Evolutionary conservation across 306 rosid species (phyloP), one percentile per base, ranked within the genome.

Genomic region (Macrotyloma uniflorum): DNA sequence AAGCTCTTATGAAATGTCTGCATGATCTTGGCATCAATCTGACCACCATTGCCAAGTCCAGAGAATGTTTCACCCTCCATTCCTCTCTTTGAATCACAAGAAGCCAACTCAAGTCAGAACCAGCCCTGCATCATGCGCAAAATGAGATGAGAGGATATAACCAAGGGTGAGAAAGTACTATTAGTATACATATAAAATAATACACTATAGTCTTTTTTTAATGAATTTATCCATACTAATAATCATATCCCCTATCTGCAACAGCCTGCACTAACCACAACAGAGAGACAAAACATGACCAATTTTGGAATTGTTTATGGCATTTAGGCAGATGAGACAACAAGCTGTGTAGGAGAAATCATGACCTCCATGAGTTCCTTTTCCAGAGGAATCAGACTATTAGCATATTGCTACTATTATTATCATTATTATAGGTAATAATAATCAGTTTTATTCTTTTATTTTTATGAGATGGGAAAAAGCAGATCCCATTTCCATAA

Each of bases 11-110:
- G 89, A 75, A 95, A 93, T 82, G 93, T 85, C 84, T 93, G 98
- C 70, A 91, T 64, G n/a, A 95, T 55, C 82, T 88, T 91, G 61
- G 89, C 81, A 64, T 95, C 97, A 47, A 86, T 81, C 80, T 95
- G 90, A 33, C 89, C 70, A 7, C 88, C 91, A 80, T 87, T 89
- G 70, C 82, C 88, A 13, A 88, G 85, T 22, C 91, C 92, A 35
- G 97, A 85, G 81, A 87, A 91, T 80, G 96, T 83, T 81, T 93
- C 99, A 45, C 98, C 97, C 83, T 95, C 99, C 99, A 95, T 95
- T 84, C 67, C 75, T 67, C 59, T 38, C 33, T 16, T 51, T 33
- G 42, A 76, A 46, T 81, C 80, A 0, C 47, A 42, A 72, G 71
- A 81, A 80, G 45, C 57, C 65, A 66, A 15, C 16, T 2, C 72